Base-by-base conservation (phyloP, 768 basidiomycete genomes). In the Sarcodon sp. region DNA sequence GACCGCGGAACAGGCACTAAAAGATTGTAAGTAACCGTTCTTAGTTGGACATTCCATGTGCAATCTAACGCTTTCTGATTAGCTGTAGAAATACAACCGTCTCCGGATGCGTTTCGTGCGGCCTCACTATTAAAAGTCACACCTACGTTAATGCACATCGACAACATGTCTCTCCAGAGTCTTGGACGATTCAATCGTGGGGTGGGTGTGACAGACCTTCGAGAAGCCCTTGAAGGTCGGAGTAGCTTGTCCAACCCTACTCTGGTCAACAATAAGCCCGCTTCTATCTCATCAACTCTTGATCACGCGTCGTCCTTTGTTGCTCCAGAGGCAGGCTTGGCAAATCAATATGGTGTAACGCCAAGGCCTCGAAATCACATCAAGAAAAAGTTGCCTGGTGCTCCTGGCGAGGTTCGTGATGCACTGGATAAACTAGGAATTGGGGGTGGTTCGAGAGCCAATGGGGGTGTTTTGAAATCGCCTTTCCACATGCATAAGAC, bases 111-210 rank as follows among this genome's bases (percentile, higher is more conserved):
- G 7, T 72, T 76, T 16, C 71, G 83, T 18, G 76, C 76, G 48
- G 85, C 89, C 54, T 83, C 86, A 3, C 71, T 90, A 38, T 72
- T 88, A 47, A 87, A 80, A 59, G 77, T 91, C 33, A 84, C 87
- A 5, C 87, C 87, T 33, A 80, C 83, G 12, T 68, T 94, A 52
- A 94, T 92, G 87, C 82, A 87, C 54, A 86, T 87, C 46, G 87
- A 92, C 56, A 94, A 94, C 61, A 69, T 88, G 33, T 94, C 92
- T 6, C 69, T 90, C 48, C 86, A 87, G 59, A 90, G 87, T 57
- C 65, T 94, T 49, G 76, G 84, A 15, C 76, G 87, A 48, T 85
- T 87, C 3, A 77, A 77, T 3, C 75, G 83, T 50, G 83, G 83
- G 0, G 80, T 94, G 12, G 92, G 91, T 18, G 90, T 94, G 18